These are phyloP conservation scores for Priceomyces medius DNA, from an alignment of 805 yeast genomes.

Conservation along the genomic window DNA sequence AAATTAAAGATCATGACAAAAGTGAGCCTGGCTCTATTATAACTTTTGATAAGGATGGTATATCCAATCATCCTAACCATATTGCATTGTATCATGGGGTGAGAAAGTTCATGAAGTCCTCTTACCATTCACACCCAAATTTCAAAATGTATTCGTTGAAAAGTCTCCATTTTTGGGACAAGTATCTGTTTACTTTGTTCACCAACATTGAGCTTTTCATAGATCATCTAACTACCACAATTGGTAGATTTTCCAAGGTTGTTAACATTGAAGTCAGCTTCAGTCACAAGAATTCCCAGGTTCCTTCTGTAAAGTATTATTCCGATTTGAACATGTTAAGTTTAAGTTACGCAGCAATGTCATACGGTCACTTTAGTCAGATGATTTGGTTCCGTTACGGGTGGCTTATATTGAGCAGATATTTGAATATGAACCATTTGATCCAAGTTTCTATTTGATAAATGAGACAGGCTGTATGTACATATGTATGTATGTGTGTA, in stretches of 20 bases:
- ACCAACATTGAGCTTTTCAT: slow-evolving; percentile 43
- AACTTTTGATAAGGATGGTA: slow-evolving; percentile 81
- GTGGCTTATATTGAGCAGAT: slow-evolving; percentile 78
- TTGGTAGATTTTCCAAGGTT: slow-evolving; percentile 29
- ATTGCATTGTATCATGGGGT: slow-evolving; percentile 58
- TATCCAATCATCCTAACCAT: slow-evolving; percentile 89
- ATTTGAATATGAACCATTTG: slow-evolving; percentile 74
- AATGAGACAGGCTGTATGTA: no score
- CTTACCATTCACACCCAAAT: slow-evolving; percentile 8
- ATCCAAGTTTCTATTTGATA: slow-evolving; percentile 19
- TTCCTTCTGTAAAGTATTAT: slow-evolving; percentile 36
- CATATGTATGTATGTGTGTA: no score
- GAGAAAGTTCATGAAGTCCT: slow-evolving; percentile 25
- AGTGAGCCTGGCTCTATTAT: slow-evolving; percentile 42
- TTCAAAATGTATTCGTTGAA: slow-evolving; percentile 30
- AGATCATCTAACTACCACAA: slow-evolving; percentile 32
- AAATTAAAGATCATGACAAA: slow-evolving; percentile 18
- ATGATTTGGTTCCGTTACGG: slow-evolving; percentile 94
- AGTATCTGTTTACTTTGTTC: slow-evolving; percentile 49
- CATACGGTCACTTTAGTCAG: slow-evolving; percentile 79
- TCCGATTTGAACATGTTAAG: slow-evolving; percentile 40
- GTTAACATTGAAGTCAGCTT: slow-evolving; percentile 39
- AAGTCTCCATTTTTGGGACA: slow-evolving; percentile 40
- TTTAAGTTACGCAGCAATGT: slow-evolving; percentile 66
- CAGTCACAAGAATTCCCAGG: slow-evolving; percentile 20